phyloP scores from a whole-genome alignment of 345 rosid genomes.

The Eucalyptus victrix region DNA sequence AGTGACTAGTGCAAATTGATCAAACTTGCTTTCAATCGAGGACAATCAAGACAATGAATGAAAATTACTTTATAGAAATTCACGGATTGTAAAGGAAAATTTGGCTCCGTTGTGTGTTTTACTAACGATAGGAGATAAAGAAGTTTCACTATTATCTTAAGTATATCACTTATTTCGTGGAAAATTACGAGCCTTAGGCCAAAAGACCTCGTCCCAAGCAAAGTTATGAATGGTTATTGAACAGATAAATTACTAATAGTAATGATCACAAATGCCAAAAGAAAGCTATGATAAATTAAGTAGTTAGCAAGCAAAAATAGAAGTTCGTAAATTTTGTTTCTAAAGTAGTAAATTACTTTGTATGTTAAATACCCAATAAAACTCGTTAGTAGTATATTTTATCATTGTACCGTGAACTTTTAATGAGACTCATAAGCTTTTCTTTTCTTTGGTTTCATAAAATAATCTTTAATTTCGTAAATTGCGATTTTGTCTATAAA shows the following conservation, averaged over 20 bases:
- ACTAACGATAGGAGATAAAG: not conserved
- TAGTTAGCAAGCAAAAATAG: not conserved
- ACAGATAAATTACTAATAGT: not conserved
- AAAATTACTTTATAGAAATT: not conserved
- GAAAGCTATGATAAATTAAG: not conserved
- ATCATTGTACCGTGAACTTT: not conserved
- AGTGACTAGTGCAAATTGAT: not conserved
- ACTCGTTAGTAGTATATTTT: not conserved
- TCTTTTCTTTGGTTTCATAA: not conserved
- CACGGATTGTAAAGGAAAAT: not conserved
- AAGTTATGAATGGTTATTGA: not conserved
- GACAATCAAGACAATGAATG: not conserved
- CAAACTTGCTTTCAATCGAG: not conserved
- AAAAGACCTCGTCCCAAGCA: not conserved
- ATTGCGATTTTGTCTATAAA: not conserved
- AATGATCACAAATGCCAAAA: not conserved
- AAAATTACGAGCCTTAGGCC: not conserved
- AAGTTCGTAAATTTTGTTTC: not conserved
- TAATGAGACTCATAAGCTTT: not conserved
- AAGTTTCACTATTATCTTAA: not conserved
- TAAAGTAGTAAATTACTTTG: not conserved
- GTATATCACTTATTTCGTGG: not conserved
- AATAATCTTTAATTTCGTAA: not conserved
- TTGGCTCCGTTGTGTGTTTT: not conserved
- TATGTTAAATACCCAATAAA: not conserved